Base-by-base conservation (phyloP, 805 yeast genomes). In the Nakazawaea ernobii region DNA sequence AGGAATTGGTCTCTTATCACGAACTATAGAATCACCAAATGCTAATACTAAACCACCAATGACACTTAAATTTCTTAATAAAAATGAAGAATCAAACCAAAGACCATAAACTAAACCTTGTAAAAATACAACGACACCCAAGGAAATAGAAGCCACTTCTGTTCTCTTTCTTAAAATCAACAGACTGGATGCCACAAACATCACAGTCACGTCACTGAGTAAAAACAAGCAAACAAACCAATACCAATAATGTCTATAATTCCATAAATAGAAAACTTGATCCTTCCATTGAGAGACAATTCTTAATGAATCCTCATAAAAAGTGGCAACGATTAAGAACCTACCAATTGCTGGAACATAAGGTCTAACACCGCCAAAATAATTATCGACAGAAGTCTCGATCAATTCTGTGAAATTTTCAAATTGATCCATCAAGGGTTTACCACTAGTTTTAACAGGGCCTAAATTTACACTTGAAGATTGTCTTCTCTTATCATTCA, bases 81-180 rank as follows among this genome's bases (percentile, higher is more conserved):
- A 80, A 68, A 91, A 92, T 49, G 79, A 79, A 29, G 84, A 73
- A 57, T 91, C 96, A 56, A 84, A 80, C 53, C 88, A 78, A 53
- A 91, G 73, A 5, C 98, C 98, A 61, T 92, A 92, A 51, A 86
- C 86, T 11, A 91, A 54, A 6, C 96, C 97, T 70, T 92, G 99
- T 39, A 82, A 64, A 13, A 88, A 59, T 32, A 92, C 87, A 52
- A 90, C 92, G 6, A 74, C 71, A 37, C 84, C 66, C 54, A 92
- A 74, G 0, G 82, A 76, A 39, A 77, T 74, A 5, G 95, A 82
- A 8, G 97, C 89, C 53, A 79, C 72, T 42, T 79, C 78, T 17
- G 86, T 77, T 51, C 79, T 74, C 62, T 80, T 84, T 61, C 90
- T 78, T 55, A 82, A 61, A 39, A 91, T 77, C 53, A 92, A 79